Conservation (phyloP, 179 eudicot genomes). For the Beta corolliflora region DNA sequence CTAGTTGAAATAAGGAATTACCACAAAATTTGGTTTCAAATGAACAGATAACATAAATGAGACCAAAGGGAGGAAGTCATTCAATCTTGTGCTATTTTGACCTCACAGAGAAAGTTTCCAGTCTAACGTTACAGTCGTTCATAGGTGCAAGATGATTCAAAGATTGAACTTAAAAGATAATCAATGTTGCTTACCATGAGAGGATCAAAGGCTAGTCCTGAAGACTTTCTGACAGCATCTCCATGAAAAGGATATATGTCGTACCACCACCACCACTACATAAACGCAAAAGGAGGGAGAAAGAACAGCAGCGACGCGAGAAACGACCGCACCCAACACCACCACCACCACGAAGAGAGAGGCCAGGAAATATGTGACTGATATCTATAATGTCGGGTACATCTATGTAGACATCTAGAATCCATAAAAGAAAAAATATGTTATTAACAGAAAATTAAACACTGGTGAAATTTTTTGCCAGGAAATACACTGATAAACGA, state of each 20-base stretch:
- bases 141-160: background rate
- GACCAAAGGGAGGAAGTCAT: background rate
- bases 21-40: background rate
- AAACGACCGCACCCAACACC: too few species aligned
- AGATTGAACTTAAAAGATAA: background rate
- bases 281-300: too few species aligned
- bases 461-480: background rate
- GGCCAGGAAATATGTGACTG: constrained; percentile 45
- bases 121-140: background rate
- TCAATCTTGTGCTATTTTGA: background rate
- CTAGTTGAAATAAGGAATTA: background rate
- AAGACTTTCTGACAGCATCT: too few species aligned
- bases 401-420: constrained; percentile 88
- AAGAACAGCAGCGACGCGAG: too few species aligned
- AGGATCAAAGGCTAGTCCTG: too few species aligned
- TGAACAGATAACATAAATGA: background rate
- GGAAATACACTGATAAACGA: constrained; percentile 4
- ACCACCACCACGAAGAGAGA: too few species aligned
- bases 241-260: too few species aligned
- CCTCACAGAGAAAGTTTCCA: background rate
- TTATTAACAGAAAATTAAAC: constrained; percentile 1
- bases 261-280: too few species aligned
- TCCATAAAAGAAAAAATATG: constrained; percentile 15
- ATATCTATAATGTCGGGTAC: constrained; percentile 92
- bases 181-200: too few species aligned